Evolutionary conservation across 2,329 filamentous ascomycete genomes (phyloP).

Genomic region (Penicillium sp.): DNA sequence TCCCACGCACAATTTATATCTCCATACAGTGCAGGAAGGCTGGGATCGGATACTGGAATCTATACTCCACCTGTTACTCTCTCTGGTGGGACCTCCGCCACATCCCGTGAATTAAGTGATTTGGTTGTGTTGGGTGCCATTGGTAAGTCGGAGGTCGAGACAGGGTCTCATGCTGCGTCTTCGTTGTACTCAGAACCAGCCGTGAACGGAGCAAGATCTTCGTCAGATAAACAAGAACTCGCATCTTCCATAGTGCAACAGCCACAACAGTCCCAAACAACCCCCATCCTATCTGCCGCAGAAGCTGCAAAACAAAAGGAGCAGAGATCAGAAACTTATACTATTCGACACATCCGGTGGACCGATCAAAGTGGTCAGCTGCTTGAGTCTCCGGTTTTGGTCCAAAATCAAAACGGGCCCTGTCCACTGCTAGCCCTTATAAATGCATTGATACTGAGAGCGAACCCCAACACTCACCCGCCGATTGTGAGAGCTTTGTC

Average conservation of each 20-base stretch:
- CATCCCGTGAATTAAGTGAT: conserved; percentile 36
- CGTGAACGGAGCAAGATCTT: not conserved
- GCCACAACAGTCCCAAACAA: conserved; percentile 5
- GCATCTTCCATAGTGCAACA: not conserved
- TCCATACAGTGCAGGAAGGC: conserved; percentile 8
- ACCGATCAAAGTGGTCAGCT: conserved; percentile 65
- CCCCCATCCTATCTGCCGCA: conserved; percentile 24
- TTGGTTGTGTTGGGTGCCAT: conserved; percentile 18
- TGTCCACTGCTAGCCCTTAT: conserved; percentile 91
- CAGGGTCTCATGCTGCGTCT: conserved; percentile 7
- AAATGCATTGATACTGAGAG: conserved; percentile 84
- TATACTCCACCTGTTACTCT: conserved; percentile 22
- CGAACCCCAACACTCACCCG: conserved; percentile 63
- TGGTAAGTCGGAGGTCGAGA: conserved; percentile 6
- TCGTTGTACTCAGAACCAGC: conserved; percentile 14
- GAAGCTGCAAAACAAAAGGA: conserved; percentile 38
- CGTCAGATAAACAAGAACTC: not conserved
- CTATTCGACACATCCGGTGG: conserved; percentile 90
- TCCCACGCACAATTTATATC: conserved; percentile 2
- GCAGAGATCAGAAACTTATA: conserved; percentile 73
- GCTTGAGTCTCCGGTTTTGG: conserved; percentile 78
- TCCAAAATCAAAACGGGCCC: conserved; percentile 92
- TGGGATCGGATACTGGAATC: conserved; percentile 19
- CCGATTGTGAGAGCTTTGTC: conserved; percentile 74
- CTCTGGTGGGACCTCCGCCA: conserved; percentile 28